Evolutionary conservation across 768 basidiomycete species (phyloP).

Genomic region (Rhizopogon roseolus): DNA sequence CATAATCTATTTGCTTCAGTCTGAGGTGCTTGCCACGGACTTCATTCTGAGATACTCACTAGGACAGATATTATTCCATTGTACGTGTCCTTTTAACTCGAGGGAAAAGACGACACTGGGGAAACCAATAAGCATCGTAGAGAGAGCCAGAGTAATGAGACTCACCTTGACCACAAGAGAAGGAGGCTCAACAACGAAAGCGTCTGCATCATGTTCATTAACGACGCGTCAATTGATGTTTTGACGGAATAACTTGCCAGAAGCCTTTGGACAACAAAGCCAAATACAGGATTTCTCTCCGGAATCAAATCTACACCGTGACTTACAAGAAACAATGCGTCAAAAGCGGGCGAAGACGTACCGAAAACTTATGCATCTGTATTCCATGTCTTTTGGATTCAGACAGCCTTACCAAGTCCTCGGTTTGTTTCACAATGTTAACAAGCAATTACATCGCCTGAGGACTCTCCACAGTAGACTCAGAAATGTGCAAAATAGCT

Average conservation of each 20-base stretch:
- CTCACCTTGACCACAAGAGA: constrained; percentile 16
- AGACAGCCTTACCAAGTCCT: constrained; percentile 92
- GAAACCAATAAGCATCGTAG: not conserved
- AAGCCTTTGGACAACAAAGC: constrained; percentile 14
- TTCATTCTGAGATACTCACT: not conserved
- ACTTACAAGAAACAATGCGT: constrained; percentile 50
- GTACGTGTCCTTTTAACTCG: constrained; percentile 57
- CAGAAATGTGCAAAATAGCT: constrained; percentile 73
- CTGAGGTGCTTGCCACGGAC: constrained; percentile 5
- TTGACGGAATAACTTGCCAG: not conserved
- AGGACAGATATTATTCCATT: constrained; percentile 62
- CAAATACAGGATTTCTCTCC: constrained; percentile 11
- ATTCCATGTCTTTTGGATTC: constrained; percentile 84
- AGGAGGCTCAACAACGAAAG: constrained; percentile 1
- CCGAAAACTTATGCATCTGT: constrained; percentile 89
- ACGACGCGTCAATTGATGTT: constrained; percentile 2
- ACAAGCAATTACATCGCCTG: constrained; percentile 24
- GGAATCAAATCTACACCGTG: too few species aligned
- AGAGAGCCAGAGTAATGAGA: not conserved
- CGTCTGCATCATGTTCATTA: constrained; percentile 13
- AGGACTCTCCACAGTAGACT: constrained; percentile 49
- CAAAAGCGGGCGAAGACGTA: constrained; percentile 96
- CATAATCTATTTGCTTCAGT: constrained; percentile 23
- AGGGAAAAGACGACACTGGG: constrained; percentile 32
- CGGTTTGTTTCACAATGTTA: constrained; percentile 40